Conservation (phyloP, 2,329 filamentous ascomycete genomes). For the Myrmaecium sp. region DNA sequence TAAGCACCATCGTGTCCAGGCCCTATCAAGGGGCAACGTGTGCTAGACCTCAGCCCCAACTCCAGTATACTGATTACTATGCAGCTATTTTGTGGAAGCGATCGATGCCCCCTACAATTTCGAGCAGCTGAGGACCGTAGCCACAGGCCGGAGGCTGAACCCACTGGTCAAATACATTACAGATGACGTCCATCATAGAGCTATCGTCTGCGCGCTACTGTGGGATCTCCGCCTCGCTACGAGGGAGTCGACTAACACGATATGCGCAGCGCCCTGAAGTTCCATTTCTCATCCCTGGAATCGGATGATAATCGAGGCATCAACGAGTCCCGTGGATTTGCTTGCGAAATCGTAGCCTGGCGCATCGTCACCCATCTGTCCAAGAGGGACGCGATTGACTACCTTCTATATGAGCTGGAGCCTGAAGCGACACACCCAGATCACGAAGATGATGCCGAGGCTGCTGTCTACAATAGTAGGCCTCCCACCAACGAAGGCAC, state of each 20-base stretch:
- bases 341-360: slow-evolving; percentile 70
- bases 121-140: slow-evolving; percentile 53
- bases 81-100: slow-evolving; percentile 32
- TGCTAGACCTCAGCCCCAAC: background rate
- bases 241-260: background rate
- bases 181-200: slow-evolving; percentile 46
- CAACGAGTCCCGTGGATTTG: slow-evolving; percentile 50
- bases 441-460: slow-evolving; percentile 4
- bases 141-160: slow-evolving; percentile 39
- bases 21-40: slow-evolving; percentile 3
- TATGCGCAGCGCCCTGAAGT: slow-evolving; percentile 46
- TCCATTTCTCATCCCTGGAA: slow-evolving; percentile 51
- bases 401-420: slow-evolving; percentile 56
- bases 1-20: background rate
- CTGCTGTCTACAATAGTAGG: background rate
- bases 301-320: slow-evolving; percentile 44
- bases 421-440: slow-evolving; percentile 7
- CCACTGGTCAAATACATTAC: slow-evolving; percentile 49
- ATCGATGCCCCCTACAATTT: slow-evolving; percentile 51
- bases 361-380: slow-evolving; percentile 55
- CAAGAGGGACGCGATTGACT: slow-evolving; percentile 57
- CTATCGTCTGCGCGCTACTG: slow-evolving; percentile 57
- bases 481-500: slow-evolving; percentile 4
- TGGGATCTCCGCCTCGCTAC: slow-evolving; percentile 17
- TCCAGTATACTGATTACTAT: slow-evolving; percentile 7